Base-by-base conservation (phyloP, 345 rosid genomes). In the Cochlearia excelsa region DNA sequence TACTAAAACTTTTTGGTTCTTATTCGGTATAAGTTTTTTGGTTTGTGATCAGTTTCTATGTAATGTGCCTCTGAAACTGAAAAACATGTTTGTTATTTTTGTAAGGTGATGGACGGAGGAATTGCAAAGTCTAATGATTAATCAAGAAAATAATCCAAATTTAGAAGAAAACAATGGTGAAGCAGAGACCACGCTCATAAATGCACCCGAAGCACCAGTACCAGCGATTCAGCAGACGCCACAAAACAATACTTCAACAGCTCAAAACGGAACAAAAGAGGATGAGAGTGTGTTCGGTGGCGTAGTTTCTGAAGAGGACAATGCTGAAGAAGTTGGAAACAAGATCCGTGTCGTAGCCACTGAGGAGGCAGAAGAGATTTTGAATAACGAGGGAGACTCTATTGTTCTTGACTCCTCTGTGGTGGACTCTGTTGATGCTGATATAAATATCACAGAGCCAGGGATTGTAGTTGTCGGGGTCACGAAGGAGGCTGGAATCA, bases 381-480 rank as follows among this genome's bases (percentile, higher is more conserved):
- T 73, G 61, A 64, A 51, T 4, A 52, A 69, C 31, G 74, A 56
- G 52, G 82, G 68, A 63, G 80, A 81, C 29, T 45, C 67, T 16
- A 52, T 57, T 55, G 75, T 16, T 16, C 23, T 74, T 53, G 81
- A 76, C 16, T 65, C 72, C 9, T 61, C 73, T 39, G 67, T 48
- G 40, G 63, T 61, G 68, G 57, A 61, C 9, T 54, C 63, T 16
- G 23, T 16, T 16, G 23, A 16, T 68, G 30, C 66, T 59, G 66
- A 57, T 55, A 69, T 61, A 51, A 66, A 67, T 73, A 40, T 68
- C 33, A 40, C 48, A 52, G 73, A 31, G 66, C 58, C 72, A 0
- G 74, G 78, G 37, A 54, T 58, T 33, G 82, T 75, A 54, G 76
- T 67, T n/a, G 75, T 74, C 8, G 81, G 78, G 44, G 46, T 1